Base-by-base conservation (phyloP, 306 rosid genomes). In the Morella rubra region DNA sequence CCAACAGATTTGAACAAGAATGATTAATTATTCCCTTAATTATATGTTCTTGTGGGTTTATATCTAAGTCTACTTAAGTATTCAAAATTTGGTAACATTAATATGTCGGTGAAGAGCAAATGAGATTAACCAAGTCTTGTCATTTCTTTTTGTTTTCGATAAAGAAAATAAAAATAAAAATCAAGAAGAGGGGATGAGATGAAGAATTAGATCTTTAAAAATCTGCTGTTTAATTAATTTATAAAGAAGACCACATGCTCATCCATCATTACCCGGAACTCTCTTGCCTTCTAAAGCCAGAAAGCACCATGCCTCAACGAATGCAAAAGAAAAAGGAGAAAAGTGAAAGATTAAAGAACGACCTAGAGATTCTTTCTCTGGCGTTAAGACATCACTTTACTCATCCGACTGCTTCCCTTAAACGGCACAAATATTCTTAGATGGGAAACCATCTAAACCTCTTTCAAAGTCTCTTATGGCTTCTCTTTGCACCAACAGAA, bases 321-420 rank as follows among this genome's bases (percentile, higher is more conserved):
- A 76, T 58, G 42, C 66, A 81, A 82, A 84, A 81, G 83, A 5
- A 72, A 72, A 69, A 52, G 75, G 10, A 47, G 41, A 14, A 20
- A 69, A 69, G 73, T 0, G 69, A 77, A 37, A 74, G 73, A 60
- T 19, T 55, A 83, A 83, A 88, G 86, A 76, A 75, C 69, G 76
- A 54, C 84, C 62, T 46, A 55, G 45, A 73, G 13, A 76, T 6
- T 69, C 72, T 73, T 79, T 82, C 74, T 42, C 73, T 4, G 4
- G 75, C 55, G 52, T 61, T 61, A 1, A 41, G 8, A 69, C 78
- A 27, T 73, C 73, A 22, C 84, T 82, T 82, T 73, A 77, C 85
- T 77, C 82, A 77, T 73, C 75, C 10, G 14, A 27, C 70, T 46
- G 12, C 64, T 69, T 22, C 69, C 49, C 67, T 75, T 47, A 37